phyloP scores from a whole-genome alignment of 257 asterid species.

The Penstemon barbatus region DNA sequence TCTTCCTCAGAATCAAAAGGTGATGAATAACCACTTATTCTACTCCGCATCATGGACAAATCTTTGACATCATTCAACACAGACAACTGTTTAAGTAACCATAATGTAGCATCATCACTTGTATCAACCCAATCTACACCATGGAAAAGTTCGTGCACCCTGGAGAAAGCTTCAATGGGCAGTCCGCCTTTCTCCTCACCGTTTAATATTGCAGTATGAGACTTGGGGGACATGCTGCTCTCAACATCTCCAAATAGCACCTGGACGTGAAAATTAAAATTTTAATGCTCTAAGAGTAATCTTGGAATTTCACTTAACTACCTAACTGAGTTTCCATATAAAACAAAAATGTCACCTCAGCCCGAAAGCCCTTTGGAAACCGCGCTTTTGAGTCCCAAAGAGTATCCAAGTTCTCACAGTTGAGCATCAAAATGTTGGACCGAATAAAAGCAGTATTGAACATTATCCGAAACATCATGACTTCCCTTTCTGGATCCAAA shows the following conservation, averaged over 20 bases:
- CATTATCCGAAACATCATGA: slow-evolving; percentile 96
- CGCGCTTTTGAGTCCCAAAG: slow-evolving; percentile 93
- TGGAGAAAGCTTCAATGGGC: slow-evolving; percentile 92
- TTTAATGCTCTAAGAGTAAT: slow-evolving; percentile 25
- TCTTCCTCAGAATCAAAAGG: slow-evolving; percentile 97
- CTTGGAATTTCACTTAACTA: slow-evolving; percentile 24
- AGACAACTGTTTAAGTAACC: slow-evolving; percentile 90
- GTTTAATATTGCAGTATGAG: slow-evolving; percentile 68
- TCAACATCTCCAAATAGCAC: slow-evolving; percentile 95
- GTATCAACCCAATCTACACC: slow-evolving; percentile 88
- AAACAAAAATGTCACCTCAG: slow-evolving; percentile 64
- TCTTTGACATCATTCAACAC: slow-evolving; percentile 82
- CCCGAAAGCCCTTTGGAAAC: slow-evolving; percentile 89
- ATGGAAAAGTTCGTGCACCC: slow-evolving; percentile 87
- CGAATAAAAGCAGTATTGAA: slow-evolving; percentile 97
- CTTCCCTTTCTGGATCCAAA: slow-evolving; percentile 94
- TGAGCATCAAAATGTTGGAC: slow-evolving; percentile 90
- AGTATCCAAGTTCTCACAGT: slow-evolving; percentile 85
- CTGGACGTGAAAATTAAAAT: slow-evolving; percentile 41
- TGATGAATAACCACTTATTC: slow-evolving; percentile 77
- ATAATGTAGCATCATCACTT: slow-evolving; percentile 85
- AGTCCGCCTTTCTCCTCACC: slow-evolving; percentile 91
- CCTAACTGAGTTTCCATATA: slow-evolving; percentile 14
- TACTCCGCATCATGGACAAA: slow-evolving; percentile 59
- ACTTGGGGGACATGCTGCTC: slow-evolving; percentile 63